Evolutionary conservation across 371 early-diverging fungal genomes (phyloP), one percentile per base, ranked within the genome.

Genomic region (Nematocida minor): DNA sequence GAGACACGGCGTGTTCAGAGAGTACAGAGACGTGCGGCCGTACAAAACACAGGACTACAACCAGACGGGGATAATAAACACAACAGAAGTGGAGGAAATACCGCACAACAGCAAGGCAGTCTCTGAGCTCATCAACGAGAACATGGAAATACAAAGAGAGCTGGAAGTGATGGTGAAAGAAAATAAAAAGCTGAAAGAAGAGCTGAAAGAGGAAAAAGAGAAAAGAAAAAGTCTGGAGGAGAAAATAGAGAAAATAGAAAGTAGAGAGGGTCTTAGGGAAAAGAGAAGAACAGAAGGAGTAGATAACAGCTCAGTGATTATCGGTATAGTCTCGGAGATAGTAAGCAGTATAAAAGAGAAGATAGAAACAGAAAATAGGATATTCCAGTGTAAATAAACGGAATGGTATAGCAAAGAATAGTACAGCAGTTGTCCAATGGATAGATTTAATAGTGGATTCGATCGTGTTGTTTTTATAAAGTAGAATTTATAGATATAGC

Each of bases 131-230:
- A 38, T 60, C 7, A 20, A 74, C 18, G 77, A 74, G 29, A 74
- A 64, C 36, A 29, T 74, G 49, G 22, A 74, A 38, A 64, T 74
- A 36, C 77, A 74, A 64, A 74, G 77, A 46, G 20, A 16, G n/a
- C 62, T 62, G 14, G 77, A 74, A 53, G 49, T 34, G 44, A 64
- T 74, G 0, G 32, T 11, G 46, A 62, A 74, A 38, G 77, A 74
- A 29, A 74, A 74, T 42, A 51, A 41, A 18, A 34, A 53, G 18
- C 46, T 74, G 16, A n/a, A 25, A 55, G 48, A 36, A 25, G 66
- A 41, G 25, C 55, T 74, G 7, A 16, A 31, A 6, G 32, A 41
- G 31, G 77, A 74, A 48, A 41, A 46, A 48, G 34, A 48, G 29
- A 51, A n/a, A 29, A 49, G 14, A 1, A 9, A 11, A 14, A 1